Evolutionary conservation across 768 basidiomycete species (phyloP), one percentile per base, ranked within the genome.

Genomic region (Boletus insuetus): DNA sequence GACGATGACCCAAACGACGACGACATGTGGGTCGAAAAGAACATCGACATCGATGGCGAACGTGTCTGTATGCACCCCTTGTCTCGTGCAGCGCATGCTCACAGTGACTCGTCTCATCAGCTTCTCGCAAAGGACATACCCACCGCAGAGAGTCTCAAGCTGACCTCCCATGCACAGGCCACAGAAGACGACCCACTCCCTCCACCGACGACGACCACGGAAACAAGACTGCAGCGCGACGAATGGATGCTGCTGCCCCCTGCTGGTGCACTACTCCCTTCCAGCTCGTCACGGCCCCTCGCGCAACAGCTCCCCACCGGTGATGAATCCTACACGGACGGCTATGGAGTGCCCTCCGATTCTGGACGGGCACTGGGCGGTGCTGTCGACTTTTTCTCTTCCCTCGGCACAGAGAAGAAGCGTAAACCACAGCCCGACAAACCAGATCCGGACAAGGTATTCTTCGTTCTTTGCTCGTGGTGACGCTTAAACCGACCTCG

Each of bases 11-110:
- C 80, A 16, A 76, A 83, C 57, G 86, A 84, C 66, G 84, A 86
- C 17, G 85, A 85, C 52, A 81, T 91, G 75, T 94, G 93, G 93
- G 80, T 86, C 22, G 94, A 94, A 75, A 92, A 91, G 77, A 90
- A 91, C 61, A 84, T 92, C 37, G 85, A 85, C 64, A 81, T 85
- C 74, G 87, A 87, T 49, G 85, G 87, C 17, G 87, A 89, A 70
- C 76, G 78, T 66, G 89, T 91, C 67, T 61, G 84, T 79, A 8
- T 22, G 2, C 9, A n/a, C 13, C n/a, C 17, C 0, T 32, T 29
- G 31, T 5, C 19, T 54, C 31, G 29, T 41, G 8, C 34, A 34
- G 29, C 35, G 54, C 42, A 44, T 54, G 46, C 45, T 58, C 35
- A 53, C 52, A 32, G 49, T n/a, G n/a, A 35, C 59, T 48, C 14